Evolutionary conservation across 108 stramenopile genomes (phyloP).

Genomic region (Pseudonitzschia multistriata): DNA sequence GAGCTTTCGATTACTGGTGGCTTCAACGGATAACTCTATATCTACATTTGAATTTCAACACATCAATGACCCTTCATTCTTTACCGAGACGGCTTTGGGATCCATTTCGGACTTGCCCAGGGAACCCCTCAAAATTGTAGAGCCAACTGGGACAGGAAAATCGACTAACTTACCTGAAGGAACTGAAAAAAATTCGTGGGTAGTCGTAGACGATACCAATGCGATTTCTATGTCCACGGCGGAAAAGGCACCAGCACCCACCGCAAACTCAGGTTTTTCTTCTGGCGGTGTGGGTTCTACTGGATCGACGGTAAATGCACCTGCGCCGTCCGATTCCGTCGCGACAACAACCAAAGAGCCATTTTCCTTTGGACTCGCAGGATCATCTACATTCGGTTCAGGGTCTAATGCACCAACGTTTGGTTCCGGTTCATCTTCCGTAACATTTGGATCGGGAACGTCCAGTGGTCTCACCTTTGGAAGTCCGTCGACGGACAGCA

Average conservation of each 20-base stretch:
- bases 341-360: conserved; percentile 5
- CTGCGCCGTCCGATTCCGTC: conserved; percentile 15
- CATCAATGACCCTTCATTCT: conserved; percentile 26
- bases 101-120: conserved; percentile 10
- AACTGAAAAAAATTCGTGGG: conserved; percentile 1
- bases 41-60: conserved; percentile 38
- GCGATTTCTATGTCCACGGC: no score
- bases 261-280: not conserved
- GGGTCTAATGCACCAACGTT: not conserved
- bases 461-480: conserved; percentile 11
- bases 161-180: not conserved
- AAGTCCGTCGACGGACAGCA: conserved; percentile 12
- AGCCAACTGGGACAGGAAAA: conserved; percentile 12
- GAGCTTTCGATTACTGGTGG: conserved; percentile 35
- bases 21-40: conserved; percentile 62
- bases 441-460: conserved; percentile 13
- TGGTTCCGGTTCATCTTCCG: conserved; percentile 1
- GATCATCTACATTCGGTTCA: conserved; percentile 25
- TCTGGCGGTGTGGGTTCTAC: conserved; percentile 1
- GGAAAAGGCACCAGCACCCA: conserved; percentile 1
- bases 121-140: not conserved
- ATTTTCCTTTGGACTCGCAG: conserved; percentile 20
- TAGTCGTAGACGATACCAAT: conserved; percentile 13
- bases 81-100: not conserved
- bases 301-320: conserved; percentile 14